A percentile compares a stretch with the other conserved stretches of the same genome.
Conservation (phyloP, 306 rosid genomes). For the Vicia faba region DNA sequence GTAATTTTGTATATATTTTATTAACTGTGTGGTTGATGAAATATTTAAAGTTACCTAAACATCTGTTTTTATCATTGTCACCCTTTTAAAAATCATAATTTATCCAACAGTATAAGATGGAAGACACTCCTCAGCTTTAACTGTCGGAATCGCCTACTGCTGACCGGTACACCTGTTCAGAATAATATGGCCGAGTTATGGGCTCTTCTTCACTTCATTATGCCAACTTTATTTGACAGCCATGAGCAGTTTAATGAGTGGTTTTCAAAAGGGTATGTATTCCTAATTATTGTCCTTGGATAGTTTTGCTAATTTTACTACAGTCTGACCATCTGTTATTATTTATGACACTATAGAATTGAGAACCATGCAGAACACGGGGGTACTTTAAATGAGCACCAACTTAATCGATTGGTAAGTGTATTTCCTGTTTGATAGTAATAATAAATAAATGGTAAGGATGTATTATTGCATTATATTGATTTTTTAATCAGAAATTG, state of each 20-base stretch:
- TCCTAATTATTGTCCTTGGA: slow-evolving; percentile 29
- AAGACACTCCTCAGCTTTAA: slow-evolving; percentile 96
- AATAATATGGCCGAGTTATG: slow-evolving; percentile 99
- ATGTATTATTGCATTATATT: slow-evolving; percentile 6
- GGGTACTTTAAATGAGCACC: slow-evolving; percentile 97
- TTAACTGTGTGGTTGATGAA: slow-evolving; percentile 28
- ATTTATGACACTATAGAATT: slow-evolving; percentile 56
- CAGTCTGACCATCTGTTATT: slow-evolving; percentile 28
- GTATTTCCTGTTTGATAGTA: slow-evolving; percentile 28
- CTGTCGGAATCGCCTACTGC: slow-evolving; percentile 91
- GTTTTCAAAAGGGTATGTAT: slow-evolving; percentile 95
- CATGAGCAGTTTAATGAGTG: slow-evolving; percentile 99
- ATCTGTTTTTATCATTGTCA: no score
- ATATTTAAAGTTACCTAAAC: neutral
- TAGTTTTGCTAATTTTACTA: slow-evolving; percentile 26
- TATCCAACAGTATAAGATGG: slow-evolving; percentile 91
- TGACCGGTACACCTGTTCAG: slow-evolving; percentile 97
- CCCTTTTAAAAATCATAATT: neutral
- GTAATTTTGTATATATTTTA: slow-evolving; percentile 8
- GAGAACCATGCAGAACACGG: slow-evolving; percentile 99
- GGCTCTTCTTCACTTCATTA: slow-evolving; percentile 97
- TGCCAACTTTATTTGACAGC: slow-evolving; percentile 98
- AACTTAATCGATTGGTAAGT: slow-evolving; percentile 93
- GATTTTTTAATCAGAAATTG: slow-evolving; percentile 7
- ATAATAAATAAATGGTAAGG: slow-evolving; percentile 4